Conservation (phyloP, 1,139 yeast species). For the Spathaspora sp. region DNA sequence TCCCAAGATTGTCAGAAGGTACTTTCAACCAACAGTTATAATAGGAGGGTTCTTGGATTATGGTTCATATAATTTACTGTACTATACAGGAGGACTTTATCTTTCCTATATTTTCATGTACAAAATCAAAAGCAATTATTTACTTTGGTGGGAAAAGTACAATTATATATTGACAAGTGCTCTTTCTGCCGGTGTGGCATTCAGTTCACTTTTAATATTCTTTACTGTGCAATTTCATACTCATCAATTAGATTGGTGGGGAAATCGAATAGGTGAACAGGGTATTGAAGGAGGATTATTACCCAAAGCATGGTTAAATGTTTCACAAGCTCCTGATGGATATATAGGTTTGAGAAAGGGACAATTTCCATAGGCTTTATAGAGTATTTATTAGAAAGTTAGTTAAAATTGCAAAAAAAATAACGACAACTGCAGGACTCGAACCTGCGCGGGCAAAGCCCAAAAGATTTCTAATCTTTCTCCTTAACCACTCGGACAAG, state of each 20-base stretch:
- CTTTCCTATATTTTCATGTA: slow-evolving; percentile 53
- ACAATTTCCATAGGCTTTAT: slow-evolving; percentile 27
- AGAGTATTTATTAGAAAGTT: slow-evolving; percentile 1
- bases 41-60: slow-evolving; percentile 46
- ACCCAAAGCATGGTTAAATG: slow-evolving; percentile 32
- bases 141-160: slow-evolving; percentile 64
- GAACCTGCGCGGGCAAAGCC: slow-evolving; percentile 63
- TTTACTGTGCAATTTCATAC: slow-evolving; percentile 52
- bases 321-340: slow-evolving; percentile 39
- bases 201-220: slow-evolving; percentile 55
- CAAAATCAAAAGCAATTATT: slow-evolving; percentile 46
- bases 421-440: slow-evolving; percentile 57
- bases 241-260: slow-evolving; percentile 57
- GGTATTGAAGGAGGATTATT: slow-evolving; percentile 38
- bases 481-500: slow-evolving; percentile 61
- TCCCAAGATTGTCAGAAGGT: slow-evolving; percentile 27
- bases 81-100: slow-evolving; percentile 52
- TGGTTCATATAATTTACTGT: slow-evolving; percentile 58
- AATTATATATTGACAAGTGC: slow-evolving; percentile 61
- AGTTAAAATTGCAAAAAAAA: no score
- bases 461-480: slow-evolving; percentile 59
- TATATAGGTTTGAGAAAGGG: slow-evolving; percentile 45
- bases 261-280: slow-evolving; percentile 46
- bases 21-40: slow-evolving; percentile 49
- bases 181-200: slow-evolving; percentile 59